Base-by-base conservation (phyloP, 345 rosid species). In the Eucalyptus erythrocorys region DNA sequence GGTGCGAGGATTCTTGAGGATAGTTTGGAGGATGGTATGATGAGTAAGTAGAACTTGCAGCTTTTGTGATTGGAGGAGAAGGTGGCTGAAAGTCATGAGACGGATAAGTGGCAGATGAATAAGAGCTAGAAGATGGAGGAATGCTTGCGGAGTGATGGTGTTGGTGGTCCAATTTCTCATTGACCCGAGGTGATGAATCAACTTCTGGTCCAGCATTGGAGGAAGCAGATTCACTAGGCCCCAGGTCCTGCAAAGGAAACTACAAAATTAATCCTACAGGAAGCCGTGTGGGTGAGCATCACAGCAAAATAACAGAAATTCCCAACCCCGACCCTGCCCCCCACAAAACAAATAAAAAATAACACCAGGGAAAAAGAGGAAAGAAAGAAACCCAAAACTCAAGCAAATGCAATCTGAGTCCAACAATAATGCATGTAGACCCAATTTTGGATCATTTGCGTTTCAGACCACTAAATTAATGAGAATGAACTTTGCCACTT, bases 21-120 rank as follows among this genome's bases (percentile, higher is more conserved):
- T 85, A 59, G 48, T 87, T 55, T 45, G 48, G 94, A 89, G 94
- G 86, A 61, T 95, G 95, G 32, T 94, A 91, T 89, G 93, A 94
- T 87, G 94, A 91, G 93, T 93, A 94, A 16, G 91, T 30, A 86
- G 94, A 90, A 90, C 87, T 92, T 59, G 93, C 95, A 14, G 94
- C 90, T 85, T 88, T 88, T 88, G 87, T 89, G 34, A 91, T 24
- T 24, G 94, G 92, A 89, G 94, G 94, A 87, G 89, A 80, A 79
- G 92, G 93, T 80, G 92, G 97, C 91, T 91, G 93, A 90, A 90
- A 88, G 91, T 96, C 96, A 10, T 91, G 95, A 87, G 98, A 87
- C 89, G 95, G 91, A 92, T 92, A 95, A 91, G 90, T 89, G 13
- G 88, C 76, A 85, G 92, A 66, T 82, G 93, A 88, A 87, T 92